Conservation (phyloP, 2,329 filamentous ascomycete species). For the Colletotrichum viniferum region DNA sequence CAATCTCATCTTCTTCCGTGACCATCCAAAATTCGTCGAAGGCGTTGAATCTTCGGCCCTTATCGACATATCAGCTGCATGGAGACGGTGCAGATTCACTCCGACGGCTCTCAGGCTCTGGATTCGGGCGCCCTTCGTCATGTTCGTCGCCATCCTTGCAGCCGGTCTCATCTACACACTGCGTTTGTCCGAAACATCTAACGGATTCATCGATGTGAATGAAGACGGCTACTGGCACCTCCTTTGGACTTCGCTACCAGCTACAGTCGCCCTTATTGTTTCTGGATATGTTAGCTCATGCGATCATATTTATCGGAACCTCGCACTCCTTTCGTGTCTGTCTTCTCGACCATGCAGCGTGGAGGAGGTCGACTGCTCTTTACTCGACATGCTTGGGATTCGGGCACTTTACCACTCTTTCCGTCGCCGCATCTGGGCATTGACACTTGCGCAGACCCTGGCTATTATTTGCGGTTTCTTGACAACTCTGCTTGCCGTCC, state of each 20-base stretch:
- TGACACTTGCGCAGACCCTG: not conserved
- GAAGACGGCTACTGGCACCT: not conserved
- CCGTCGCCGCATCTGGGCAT: not conserved
- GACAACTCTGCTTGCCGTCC: not conserved
- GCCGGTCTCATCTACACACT: not conserved
- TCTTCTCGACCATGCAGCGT: not conserved
- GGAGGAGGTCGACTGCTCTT: not conserved
- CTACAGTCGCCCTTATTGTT: not conserved
- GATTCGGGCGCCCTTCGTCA: not conserved
- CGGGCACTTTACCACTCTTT: not conserved
- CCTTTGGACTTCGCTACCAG: conserved; percentile 6
- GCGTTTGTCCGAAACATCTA: not conserved
- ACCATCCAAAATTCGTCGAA: not conserved
- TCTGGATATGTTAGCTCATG: not conserved
- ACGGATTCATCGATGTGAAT: not conserved
- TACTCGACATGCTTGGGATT: not conserved
- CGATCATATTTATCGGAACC: not conserved
- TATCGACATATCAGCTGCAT: not conserved
- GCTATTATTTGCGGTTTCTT: conserved; percentile 2
- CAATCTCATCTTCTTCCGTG: not conserved
- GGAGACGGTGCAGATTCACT: not conserved
- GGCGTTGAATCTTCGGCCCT: not conserved
- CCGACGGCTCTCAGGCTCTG: not conserved
- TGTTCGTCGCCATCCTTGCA: not conserved
- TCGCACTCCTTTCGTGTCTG: not conserved